Evolutionary conservation across 306 rosid genomes (phyloP), one percentile per base, ranked within the genome.

Genomic region (Rosa chinensis): DNA sequence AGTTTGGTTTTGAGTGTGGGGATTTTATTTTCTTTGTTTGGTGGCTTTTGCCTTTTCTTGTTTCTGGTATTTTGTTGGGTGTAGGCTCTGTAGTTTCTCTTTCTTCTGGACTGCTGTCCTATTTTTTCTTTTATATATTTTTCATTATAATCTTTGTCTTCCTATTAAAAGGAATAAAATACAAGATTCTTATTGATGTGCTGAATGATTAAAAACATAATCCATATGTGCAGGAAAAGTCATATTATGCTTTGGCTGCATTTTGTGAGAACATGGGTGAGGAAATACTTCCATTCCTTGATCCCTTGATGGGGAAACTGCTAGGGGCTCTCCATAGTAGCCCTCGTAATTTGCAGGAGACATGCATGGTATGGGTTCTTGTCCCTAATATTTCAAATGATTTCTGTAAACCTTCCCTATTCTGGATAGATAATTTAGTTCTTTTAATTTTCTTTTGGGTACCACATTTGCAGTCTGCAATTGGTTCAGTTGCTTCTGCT

Each of bases 161-260:
- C 67, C 40, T 25, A 58, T 59, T 59, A 59, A 4, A 55, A 62
- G 42, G 62, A 62, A 12, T 62, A 23, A 23, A 55, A 59, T 59
- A 1, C 16, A 59, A 28, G 43, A 17, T 17, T 66, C n/a, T 0
- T 66, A 13, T 37, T 70, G 58, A 39, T 35, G 18, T 80, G 73
- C 55, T 58, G 40, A 74, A 73, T 83, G 83, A 87, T 37, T 72
- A 52, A 66, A 32, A 79, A 43, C 20, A 72, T 35, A 21, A 62
- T 78, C 49, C 78, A 64, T 53, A 52, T 77, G 71, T 87, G 80
- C 92, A 96, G 99, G 99, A 96, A 75, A 96, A 96, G 85, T 93
- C 99, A 66, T 93, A 96, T 82, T 96, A 96, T 86, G 98, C 99
- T 66, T 84, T 96, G 94, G 99, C 99, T 75, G 99, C 99, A 81